phyloP scores from a whole-genome alignment of 345 rosid genomes.

The Eucalyptus albens region DNA sequence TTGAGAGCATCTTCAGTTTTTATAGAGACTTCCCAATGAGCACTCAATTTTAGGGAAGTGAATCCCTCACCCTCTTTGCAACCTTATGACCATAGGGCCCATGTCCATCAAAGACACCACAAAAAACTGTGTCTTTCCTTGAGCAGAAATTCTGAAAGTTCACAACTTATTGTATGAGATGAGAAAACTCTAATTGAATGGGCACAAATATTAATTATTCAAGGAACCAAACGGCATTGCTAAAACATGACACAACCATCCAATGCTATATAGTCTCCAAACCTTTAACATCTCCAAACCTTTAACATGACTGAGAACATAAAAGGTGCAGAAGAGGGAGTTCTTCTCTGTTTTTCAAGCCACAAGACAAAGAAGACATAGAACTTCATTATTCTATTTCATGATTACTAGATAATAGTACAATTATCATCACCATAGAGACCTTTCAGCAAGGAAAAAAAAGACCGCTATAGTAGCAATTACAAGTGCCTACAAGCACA shows the following conservation, averaged over 20 bases:
- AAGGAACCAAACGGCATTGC: neutral
- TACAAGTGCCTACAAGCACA: neutral
- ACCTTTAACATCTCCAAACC: neutral
- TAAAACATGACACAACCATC: neutral
- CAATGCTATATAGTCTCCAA: neutral
- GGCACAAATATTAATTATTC: neutral
- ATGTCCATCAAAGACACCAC: slow-evolving; percentile 98
- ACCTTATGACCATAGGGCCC: slow-evolving; percentile 97
- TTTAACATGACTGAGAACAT: neutral
- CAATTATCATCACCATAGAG: neutral
- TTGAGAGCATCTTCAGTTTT: slow-evolving; percentile 31
- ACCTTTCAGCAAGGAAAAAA: neutral
- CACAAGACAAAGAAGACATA: neutral
- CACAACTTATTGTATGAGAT: neutral
- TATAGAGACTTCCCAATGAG: slow-evolving; percentile 57
- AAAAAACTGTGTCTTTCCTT: slow-evolving; percentile 66
- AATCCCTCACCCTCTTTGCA: slow-evolving; percentile 89
- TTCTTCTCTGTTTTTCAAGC: neutral
- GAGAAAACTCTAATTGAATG: neutral
- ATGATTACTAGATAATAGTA: neutral
- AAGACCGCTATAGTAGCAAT: neutral
- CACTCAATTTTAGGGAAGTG: slow-evolving; percentile 73
- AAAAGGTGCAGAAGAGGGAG: neutral
- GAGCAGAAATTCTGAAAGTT: slow-evolving; percentile 66
- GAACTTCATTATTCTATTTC: neutral